Evolutionary conservation across 352 stramenopile species (phyloP).

Genomic region (Phytopythium vexans): DNA sequence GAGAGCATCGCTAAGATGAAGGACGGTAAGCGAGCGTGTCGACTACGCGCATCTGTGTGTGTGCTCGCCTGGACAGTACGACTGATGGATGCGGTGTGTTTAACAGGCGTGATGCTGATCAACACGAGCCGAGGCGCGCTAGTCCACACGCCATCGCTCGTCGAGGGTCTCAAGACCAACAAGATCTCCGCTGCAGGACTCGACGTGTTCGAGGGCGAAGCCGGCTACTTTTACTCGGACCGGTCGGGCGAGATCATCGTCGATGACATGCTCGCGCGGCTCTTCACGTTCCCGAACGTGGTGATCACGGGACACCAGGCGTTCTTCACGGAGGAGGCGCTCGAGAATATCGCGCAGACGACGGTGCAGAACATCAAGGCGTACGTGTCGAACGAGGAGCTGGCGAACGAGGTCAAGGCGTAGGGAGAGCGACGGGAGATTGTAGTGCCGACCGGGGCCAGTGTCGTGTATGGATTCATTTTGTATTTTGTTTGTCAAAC

Average conservation of each 20-base stretch:
- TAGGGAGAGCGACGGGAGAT: slow-evolving; percentile 4
- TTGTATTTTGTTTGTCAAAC: too few relatives aligned
- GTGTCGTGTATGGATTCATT: slow-evolving; percentile 4
- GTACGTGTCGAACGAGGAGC: slow-evolving; percentile 32
- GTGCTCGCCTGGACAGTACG: too few relatives aligned
- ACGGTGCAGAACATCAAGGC: slow-evolving; percentile 77
- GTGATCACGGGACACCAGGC: slow-evolving; percentile 79
- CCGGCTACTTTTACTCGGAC: slow-evolving; percentile 79
- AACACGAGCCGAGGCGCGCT: slow-evolving; percentile 88
- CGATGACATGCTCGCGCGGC: slow-evolving; percentile 63
- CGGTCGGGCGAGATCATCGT: slow-evolving; percentile 61
- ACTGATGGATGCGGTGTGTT: too few relatives aligned
- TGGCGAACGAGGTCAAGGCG: slow-evolving; percentile 60
- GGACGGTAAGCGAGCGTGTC: slow-evolving; percentile 10
- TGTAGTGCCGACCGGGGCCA: neutral
- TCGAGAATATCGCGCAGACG: slow-evolving; percentile 66
- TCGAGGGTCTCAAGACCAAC: slow-evolving; percentile 72
- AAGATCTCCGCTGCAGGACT: slow-evolving; percentile 79
- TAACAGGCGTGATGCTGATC: slow-evolving; percentile 77
- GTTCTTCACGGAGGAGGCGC: slow-evolving; percentile 77
- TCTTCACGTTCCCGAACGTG: slow-evolving; percentile 84
- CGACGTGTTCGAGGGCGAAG: slow-evolving; percentile 88
- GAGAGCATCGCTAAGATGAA: slow-evolving; percentile 87
- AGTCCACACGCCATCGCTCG: slow-evolving; percentile 80
- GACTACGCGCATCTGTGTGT: too few relatives aligned